Conservation (phyloP, 768 basidiomycete species). For the Filobasidium wieringae region DNA sequence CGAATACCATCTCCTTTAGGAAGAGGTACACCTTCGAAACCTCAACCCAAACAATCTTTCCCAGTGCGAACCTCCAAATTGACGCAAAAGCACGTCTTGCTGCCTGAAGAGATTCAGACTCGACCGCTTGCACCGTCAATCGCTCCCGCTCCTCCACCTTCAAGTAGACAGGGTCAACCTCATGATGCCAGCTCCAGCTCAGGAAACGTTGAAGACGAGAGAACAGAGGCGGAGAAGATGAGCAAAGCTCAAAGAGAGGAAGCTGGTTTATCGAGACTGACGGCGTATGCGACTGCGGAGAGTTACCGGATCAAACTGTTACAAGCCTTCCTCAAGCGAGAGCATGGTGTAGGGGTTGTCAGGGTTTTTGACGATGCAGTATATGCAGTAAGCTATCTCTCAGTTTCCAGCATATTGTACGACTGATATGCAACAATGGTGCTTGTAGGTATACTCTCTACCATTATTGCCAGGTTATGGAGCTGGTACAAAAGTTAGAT, state of each 20-base stretch:
- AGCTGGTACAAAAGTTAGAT: conserved; percentile 70
- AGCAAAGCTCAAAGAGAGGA: conserved; percentile 68
- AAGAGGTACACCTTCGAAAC: conserved; percentile 27
- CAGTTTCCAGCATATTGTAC: too few species aligned
- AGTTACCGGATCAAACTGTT: conserved; percentile 72
- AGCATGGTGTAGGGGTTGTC: conserved; percentile 72
- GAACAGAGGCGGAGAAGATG: conserved; percentile 81
- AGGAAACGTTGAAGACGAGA: conserved; percentile 53
- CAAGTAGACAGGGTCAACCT: conserved; percentile 38
- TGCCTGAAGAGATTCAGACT: conserved; percentile 83
- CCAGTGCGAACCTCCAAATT: conserved; percentile 68
- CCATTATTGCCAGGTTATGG: conserved; percentile 86
- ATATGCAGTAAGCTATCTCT: conserved; percentile 76
- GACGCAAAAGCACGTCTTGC: conserved; percentile 74
- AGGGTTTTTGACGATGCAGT: conserved; percentile 85
- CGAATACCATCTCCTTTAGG: conserved; percentile 34
- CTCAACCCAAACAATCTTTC: conserved; percentile 24
- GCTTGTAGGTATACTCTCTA: conserved; percentile 73
- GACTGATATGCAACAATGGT: background rate
- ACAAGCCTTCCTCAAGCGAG: conserved; percentile 74
- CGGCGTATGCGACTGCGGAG: conserved; percentile 81
- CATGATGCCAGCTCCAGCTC: background rate
- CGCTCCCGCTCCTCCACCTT: background rate
- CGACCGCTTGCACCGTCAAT: conserved; percentile 44
- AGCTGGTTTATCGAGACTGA: conserved; percentile 67